Evolutionary conservation across 2,329 filamentous ascomycete species (phyloP), one percentile per base, ranked within the genome.

Genomic region (Torrubiellomyces zombiae): DNA sequence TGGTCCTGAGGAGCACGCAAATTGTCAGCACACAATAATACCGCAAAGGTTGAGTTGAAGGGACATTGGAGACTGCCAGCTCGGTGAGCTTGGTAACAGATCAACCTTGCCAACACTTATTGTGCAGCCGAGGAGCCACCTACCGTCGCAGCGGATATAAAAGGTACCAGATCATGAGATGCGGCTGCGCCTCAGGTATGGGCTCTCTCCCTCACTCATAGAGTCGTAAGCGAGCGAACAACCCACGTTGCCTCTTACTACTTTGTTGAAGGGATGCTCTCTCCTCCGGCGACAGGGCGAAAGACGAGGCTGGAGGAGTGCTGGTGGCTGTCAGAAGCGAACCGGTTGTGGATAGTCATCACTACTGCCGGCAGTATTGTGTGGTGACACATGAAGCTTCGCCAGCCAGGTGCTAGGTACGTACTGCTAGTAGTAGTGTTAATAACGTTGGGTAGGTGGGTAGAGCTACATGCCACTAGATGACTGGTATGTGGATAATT

Each of bases 1-100:
- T 77, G 29, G 77, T 83, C 56, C 76, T 81, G 36, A n/a, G n/a
- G n/a, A n/a, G n/a, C n/a, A n/a, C n/a, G 33, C 18, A 23, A 8
- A n/a, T 15, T 18, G 16, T 28, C 11, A 27, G 24, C 17, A 7
- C 11, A 10, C 11, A 38, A 24, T 22, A 10, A 13, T n/a, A 9
- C 11, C 12, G 24, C 12, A 10, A 16, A 20, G 10, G 20, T 8
- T 13, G 23, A 24, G 13, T 12, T 8, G 8, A 21, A 10, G 19
- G 16, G 8, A 15, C 12, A 24, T 12, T 15, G 15, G 15, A 11
- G 14, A 16, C 6, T 11, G 6, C 20, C n/a, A 10, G n/a, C 7
- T n/a, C n/a, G 20, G n/a, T 6, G 20, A 21, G n/a, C 12, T 12
- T 7, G 8, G 11, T 7, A 14, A 24, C 9, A 9, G 15, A 16